A percentile compares a stretch with the other conserved stretches of the same genome.
phyloP scores from a whole-genome alignment of 2,329 filamentous ascomycete species.

The Pseudogymnoascus sp. region DNA sequence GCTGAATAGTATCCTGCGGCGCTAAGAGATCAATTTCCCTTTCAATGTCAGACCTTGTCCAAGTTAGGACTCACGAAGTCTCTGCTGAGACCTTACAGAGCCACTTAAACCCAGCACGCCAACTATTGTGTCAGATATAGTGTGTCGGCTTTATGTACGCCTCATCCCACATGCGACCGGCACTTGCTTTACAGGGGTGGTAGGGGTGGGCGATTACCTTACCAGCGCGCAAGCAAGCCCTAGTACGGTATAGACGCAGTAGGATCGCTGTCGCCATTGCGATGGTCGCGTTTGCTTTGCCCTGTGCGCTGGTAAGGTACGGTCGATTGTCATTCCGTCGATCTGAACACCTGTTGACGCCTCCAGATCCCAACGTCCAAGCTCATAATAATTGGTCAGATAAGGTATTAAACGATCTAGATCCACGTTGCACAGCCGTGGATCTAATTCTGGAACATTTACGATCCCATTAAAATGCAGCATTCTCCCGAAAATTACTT shows the following conservation, averaged over 20 bases:
- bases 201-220: neutral
- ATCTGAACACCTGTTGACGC: neutral
- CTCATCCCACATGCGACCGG: neutral
- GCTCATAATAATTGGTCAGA: neutral
- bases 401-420: neutral
- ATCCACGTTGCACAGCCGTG: neutral
- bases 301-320: too few relatives aligned
- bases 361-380: neutral
- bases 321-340: too few relatives aligned
- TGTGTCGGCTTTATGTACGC: neutral
- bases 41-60: neutral
- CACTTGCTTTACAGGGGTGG: neutral
- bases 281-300: too few relatives aligned
- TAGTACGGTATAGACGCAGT: too few relatives aligned
- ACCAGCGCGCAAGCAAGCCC: too few relatives aligned
- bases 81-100: neutral
- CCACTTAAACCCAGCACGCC: neutral
- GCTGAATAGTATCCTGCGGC: neutral
- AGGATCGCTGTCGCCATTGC: too few relatives aligned
- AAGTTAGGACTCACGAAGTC: neutral
- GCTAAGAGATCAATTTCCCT: neutral
- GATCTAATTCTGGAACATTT: slow-evolving; percentile 12
- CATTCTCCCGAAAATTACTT: neutral
- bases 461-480: neutral
- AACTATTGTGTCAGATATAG: neutral